These are phyloP conservation scores for Trichoderma aggressivum DNA, from an alignment of 2,329 filamentous ascomycete genomes.

Conservation along the genomic window DNA sequence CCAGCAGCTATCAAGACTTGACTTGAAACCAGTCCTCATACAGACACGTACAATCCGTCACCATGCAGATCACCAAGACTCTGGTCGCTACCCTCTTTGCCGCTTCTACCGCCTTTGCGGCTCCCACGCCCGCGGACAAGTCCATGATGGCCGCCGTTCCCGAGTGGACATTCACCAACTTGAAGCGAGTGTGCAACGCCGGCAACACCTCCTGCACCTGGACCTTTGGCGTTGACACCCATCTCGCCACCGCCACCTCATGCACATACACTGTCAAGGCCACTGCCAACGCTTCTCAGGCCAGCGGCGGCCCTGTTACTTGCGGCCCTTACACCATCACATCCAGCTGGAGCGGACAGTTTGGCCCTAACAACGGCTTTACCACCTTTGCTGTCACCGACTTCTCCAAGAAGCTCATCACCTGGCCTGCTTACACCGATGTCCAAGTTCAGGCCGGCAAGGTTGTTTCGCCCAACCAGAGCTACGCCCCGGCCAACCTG, in stretches of 20 bases:
- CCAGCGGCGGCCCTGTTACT: slow-evolving; percentile 38
- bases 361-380: slow-evolving; percentile 51
- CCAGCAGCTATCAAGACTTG: background rate
- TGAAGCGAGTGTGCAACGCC: slow-evolving; percentile 40
- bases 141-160: slow-evolving; percentile 41
- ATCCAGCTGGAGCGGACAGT: slow-evolving; percentile 54
- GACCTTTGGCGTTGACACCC: slow-evolving; percentile 43
- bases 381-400: slow-evolving; percentile 51
- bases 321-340: slow-evolving; percentile 52
- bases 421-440: slow-evolving; percentile 54
- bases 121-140: slow-evolving; percentile 32
- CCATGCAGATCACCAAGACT: slow-evolving; percentile 44
- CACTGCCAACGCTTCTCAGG: slow-evolving; percentile 32
- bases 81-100: slow-evolving; percentile 36
- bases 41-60: slow-evolving; percentile 24
- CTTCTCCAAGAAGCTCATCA: slow-evolving; percentile 41
- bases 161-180: slow-evolving; percentile 42
- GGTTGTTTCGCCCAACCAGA: slow-evolving; percentile 48
- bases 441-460: slow-evolving; percentile 43
- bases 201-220: slow-evolving; percentile 41
- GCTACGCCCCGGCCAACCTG: slow-evolving; percentile 36
- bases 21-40: background rate
- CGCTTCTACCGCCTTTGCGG: slow-evolving; percentile 36
- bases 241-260: slow-evolving; percentile 29
- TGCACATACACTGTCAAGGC: slow-evolving; percentile 41